These are phyloP conservation scores for Coleophoma crateriformis DNA, from an alignment of 2,329 filamentous ascomycete genomes.

Conservation along the genomic window DNA sequence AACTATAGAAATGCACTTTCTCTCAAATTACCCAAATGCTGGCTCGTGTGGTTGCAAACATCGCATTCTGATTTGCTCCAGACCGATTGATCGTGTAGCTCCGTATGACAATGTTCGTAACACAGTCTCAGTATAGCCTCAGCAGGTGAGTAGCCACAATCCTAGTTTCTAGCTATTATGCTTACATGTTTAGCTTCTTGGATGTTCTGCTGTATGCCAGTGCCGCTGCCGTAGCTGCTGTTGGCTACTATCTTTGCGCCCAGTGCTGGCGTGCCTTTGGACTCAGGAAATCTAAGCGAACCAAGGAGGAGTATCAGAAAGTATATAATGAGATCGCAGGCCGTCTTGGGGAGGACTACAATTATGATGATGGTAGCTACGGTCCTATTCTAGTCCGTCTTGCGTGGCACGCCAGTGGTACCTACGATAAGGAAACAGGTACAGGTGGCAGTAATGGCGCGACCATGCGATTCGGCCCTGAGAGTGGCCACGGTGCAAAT, in stretches of 20 bases:
- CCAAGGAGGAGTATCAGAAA: conserved; percentile 78
- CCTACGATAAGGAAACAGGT: conserved; percentile 79
- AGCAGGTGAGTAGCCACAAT: too few species aligned
- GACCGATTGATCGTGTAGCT: too few species aligned
- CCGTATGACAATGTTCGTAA: too few species aligned
- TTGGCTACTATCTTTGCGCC: conserved; percentile 61
- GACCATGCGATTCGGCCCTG: conserved; percentile 92
- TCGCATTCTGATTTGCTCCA: too few species aligned
- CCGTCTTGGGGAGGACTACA: conserved; percentile 78
- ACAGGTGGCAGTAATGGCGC: conserved; percentile 95
- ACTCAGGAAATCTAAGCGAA: conserved; percentile 30
- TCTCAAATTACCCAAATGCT: too few species aligned
- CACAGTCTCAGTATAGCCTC: too few species aligned
- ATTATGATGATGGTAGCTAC: conserved; percentile 96
- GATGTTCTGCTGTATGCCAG: conserved; percentile 33
- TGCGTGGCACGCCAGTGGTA: conserved; percentile 92
- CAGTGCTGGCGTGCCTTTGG: conserved; percentile 39
- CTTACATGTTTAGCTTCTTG: too few species aligned
- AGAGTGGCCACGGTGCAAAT: conserved; percentile 88
- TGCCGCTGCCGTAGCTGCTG: conserved; percentile 52
- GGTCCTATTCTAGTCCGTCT: conserved; percentile 86
- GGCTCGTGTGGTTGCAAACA: too few species aligned
- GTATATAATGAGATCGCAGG: conserved; percentile 85
- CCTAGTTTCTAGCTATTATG: too few species aligned
- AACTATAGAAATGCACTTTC: too few species aligned